Evolutionary conservation across 2,329 filamentous ascomycete species (phyloP), one percentile per base, ranked within the genome.

Genomic region (Fusarium sp.): DNA sequence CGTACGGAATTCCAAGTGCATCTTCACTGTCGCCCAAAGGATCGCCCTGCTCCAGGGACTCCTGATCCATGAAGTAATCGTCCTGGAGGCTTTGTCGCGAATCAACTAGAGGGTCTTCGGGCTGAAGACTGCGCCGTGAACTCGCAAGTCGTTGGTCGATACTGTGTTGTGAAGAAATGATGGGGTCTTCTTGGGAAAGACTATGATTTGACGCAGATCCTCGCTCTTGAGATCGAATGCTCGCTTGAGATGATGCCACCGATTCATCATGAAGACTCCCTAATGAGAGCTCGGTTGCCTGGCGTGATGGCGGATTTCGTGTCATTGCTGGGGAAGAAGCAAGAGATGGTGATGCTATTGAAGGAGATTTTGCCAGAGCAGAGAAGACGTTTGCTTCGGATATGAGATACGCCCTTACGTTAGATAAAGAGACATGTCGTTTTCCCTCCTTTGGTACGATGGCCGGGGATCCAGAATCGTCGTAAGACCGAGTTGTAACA

Each of bases 351-450:
- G 80, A 81, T 22, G 77, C 70, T 70, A 88, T 81, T 3, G 88
- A 87, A 3, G 88, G 86, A 6, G 87, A 87, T 44, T 84, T 84
- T 13, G 86, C 85, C 41, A 91, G 78, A 12, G 84, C 84, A 6
- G 89, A 87, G 61, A 92, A 92, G 41, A 89, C 85, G 48, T 88
- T 89, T 20, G 89, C 87, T 71, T 93, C 90, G 5, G 90, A 91
- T 42, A 92, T 88, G 29, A 93, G 78, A 69, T 86, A 87, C 16
- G 89, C 90, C 24, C 87, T 86, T 32, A 93, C 86, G 53, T 87
- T 87, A 18, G 86, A 85, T n/a, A 93, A 80, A 18, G 84, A 86
- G 51, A 93, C 82, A 61, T 89, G 87, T 25, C 90, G 85, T 76
- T 92, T 92, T 24, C 90, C 90, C 62, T 90, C 83, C 76, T 87